A percentile compares a stretch with the other conserved stretches of the same genome.
phyloP scores from a whole-genome alignment of 2,329 filamentous ascomycete species.

The Verruconis gallopava region DNA sequence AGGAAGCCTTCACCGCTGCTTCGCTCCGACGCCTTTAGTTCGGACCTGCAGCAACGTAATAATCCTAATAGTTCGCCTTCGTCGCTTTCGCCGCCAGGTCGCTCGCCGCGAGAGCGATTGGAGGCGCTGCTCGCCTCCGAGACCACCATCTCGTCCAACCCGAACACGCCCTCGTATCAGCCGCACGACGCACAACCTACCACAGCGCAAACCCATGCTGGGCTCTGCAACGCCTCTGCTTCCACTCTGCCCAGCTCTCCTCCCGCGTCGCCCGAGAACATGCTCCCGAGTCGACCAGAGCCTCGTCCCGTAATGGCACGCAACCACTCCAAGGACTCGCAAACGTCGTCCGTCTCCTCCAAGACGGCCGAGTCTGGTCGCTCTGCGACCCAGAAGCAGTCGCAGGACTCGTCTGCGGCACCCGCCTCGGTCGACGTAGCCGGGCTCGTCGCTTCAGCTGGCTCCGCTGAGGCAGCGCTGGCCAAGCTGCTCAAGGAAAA shows the following conservation, averaged over 20 bases:
- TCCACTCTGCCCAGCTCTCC: conserved; percentile 19
- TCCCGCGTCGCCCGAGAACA: conserved; percentile 12
- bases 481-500: conserved; percentile 85
- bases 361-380: conserved; percentile 34
- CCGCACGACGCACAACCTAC: background rate
- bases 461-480: conserved; percentile 80
- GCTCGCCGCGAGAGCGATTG: conserved; percentile 26
- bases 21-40: background rate
- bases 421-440: conserved; percentile 69
- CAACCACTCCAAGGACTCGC: conserved; percentile 84
- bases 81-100: conserved; percentile 12
- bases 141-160: background rate
- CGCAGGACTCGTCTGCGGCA: conserved; percentile 39
- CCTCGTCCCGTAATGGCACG: conserved; percentile 37
- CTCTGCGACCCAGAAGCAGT: conserved; percentile 43
- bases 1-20: conserved; percentile 10
- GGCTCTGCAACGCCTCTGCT: conserved; percentile 23
- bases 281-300: conserved; percentile 18
- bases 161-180: conserved; percentile 1
- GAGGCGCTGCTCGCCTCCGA: conserved; percentile 23
- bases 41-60: no score
- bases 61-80: background rate
- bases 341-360: conserved; percentile 53
- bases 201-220: conserved; percentile 14
- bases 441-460: conserved; percentile 67